These are phyloP conservation scores for Phaffia tasmanica DNA, from an alignment of 768 basidiomycete genomes.

Conservation along the genomic window DNA sequence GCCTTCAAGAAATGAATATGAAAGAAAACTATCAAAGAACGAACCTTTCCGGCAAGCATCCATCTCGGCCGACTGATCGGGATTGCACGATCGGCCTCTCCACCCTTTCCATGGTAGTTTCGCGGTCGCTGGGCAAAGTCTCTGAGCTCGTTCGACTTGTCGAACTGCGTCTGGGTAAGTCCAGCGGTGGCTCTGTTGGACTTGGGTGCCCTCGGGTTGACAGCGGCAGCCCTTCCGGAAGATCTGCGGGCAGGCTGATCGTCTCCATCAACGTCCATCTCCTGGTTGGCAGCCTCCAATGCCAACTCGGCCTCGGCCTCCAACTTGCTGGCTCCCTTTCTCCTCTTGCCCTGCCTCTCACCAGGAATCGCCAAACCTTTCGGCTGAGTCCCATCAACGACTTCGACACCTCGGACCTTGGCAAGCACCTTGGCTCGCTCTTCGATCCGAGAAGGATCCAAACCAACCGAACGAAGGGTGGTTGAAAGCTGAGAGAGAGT, in stretches of 20 bases:
- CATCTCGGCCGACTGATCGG: conserved; percentile 37
- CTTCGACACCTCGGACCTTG: conserved; percentile 46
- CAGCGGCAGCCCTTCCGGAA: conserved; percentile 48
- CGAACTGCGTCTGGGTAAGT: conserved; percentile 67
- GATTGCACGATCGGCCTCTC: conserved; percentile 51
- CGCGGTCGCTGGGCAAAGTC: conserved; percentile 76
- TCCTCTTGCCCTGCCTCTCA: conserved; percentile 32
- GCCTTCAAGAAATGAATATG: conserved; percentile 27
- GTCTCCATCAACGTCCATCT: conserved; percentile 23
- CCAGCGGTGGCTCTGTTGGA: conserved; percentile 67
- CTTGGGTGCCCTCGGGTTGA: conserved; percentile 51
- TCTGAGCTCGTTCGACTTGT: conserved; percentile 67
- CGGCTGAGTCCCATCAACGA: conserved; percentile 21
- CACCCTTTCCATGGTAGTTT: conserved; percentile 68
- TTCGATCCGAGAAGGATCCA: conserved; percentile 76
- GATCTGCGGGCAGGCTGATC: conserved; percentile 47
- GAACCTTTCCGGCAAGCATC: conserved; percentile 25
- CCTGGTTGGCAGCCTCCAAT: conserved; percentile 28
- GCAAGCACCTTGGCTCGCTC: conserved; percentile 77
- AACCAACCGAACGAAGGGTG: conserved; percentile 73
- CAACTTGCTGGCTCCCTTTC: conserved; percentile 51
- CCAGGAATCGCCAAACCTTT: conserved; percentile 21
- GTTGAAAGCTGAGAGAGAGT: conserved; percentile 62
- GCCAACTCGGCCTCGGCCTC: conserved; percentile 48
- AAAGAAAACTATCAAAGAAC: conserved; percentile 16